Base-by-base conservation (phyloP, 1,284 basidiomycete species). In the Hymenochaete sp. region DNA sequence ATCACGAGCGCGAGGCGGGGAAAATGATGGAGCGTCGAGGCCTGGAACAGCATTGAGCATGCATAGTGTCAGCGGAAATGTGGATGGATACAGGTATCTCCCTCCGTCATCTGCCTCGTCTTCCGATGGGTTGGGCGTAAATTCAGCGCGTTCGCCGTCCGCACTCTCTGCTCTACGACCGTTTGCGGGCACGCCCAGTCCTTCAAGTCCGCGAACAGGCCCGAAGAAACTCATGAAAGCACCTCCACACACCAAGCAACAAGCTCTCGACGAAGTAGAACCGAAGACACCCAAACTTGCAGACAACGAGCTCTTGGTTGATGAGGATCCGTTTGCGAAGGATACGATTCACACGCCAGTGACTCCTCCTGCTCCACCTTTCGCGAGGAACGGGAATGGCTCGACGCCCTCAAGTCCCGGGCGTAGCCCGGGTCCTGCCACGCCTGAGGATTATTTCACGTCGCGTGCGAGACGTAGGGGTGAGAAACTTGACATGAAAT, bases 311-410 rank as follows among this genome's bases (percentile, higher is more conserved):
- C n/a, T 37, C 14, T 32, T 45, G 6, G 38, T 75, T 22, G 74
- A 75, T 40, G 70, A 70, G 18, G 77, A 79, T 53, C 77, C 77
- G 2, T 79, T 79, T 57, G 77, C 77, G 5, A 71, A 69, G 52
- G 59, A 57, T 0, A 16, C 32, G 14, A n/a, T 35, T 40, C 32
- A 35, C 13, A 16, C 32, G 5, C 32, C 14, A 8, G 14, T 19
- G 8, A 16, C 32, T 5, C 32, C 14, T 19, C 32, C 32, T 6
- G 32, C 32, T 6, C 58, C 44, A 19, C 44, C 41, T 14, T 28
- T 27, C 10, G 16, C 39, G 38, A 22, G 4, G 19, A 7, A 16
- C 7, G 10, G 10, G 22, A 22, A 16, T 5, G 19, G 14, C 4
- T 4, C 14, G 8, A 16, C 32, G 13, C 5, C 5, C 4, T 6